Percentiles rank a stretch among this genome's conserved stretches.
These are phyloP conservation scores for Hevea brasiliensis DNA, from an alignment of 345 rosid genomes.

Conservation along the genomic window DNA sequence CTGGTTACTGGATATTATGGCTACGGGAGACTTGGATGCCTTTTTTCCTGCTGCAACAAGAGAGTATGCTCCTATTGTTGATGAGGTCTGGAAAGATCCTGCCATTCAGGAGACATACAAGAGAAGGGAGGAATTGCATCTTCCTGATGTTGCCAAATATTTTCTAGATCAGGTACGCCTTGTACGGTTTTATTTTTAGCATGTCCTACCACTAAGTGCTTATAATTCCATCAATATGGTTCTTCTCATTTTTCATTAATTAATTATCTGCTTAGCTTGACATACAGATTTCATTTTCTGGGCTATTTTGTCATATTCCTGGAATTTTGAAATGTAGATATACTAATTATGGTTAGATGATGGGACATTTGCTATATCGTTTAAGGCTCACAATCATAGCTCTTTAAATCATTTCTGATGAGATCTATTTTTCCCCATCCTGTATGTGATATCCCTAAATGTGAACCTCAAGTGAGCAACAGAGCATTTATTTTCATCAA, in stretches of 20 bases:
- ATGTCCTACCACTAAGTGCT: not conserved
- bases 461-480: not conserved
- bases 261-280: not conserved
- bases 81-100: conserved; percentile 59
- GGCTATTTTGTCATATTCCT: not conserved
- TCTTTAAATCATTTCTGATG: not conserved
- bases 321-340: not conserved
- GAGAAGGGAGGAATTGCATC: conserved; percentile 50
- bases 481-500: not conserved
- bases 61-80: conserved; percentile 59
- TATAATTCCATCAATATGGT: not conserved
- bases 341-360: not conserved
- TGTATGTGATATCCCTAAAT: not conserved
- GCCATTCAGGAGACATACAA: conserved; percentile 68
- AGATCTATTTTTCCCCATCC: not conserved
- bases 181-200: conserved; percentile 1
- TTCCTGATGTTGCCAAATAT: conserved; percentile 55
- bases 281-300: not conserved
- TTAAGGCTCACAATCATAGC: not conserved
- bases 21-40: conserved; percentile 60
- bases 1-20: conserved; percentile 58
- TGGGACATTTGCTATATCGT: too few species aligned
- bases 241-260: not conserved
- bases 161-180: conserved; percentile 50
- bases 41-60: conserved; percentile 75